Conservation (phyloP, 164 flowering plant species). For the Stephania japonica region DNA sequence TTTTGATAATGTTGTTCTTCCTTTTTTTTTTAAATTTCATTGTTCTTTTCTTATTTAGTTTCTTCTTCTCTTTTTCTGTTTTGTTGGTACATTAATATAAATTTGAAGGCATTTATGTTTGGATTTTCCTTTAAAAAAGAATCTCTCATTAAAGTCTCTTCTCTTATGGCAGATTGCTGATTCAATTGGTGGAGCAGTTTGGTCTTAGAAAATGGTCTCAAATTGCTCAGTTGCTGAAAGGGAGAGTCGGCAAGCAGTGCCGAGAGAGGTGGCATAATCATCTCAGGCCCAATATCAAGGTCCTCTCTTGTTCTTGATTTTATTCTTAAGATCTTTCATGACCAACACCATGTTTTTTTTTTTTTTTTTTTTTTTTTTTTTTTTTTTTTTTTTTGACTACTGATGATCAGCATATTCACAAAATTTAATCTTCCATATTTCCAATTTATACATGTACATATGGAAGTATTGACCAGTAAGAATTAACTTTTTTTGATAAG, state of each 20-base stretch:
- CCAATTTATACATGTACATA: not conserved
- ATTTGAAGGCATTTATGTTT: not conserved
- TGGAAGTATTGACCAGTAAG: not conserved
- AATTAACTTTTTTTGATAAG: too few relatives aligned
- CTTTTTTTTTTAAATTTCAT: not conserved
- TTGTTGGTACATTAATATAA: not conserved
- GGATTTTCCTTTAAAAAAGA: slow-evolving; percentile 1
- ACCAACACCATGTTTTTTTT: not conserved
- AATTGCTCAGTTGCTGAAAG: slow-evolving; percentile 36
- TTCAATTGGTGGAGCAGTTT: slow-evolving; percentile 31
- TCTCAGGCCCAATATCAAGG: slow-evolving; percentile 47
- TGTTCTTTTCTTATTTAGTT: not conserved
- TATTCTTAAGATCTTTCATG: not conserved
- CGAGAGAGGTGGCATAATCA: slow-evolving; percentile 58
- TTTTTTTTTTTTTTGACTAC: not conserved
- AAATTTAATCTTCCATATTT: not conserved
- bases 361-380: too few relatives aligned
- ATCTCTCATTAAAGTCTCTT: not conserved
- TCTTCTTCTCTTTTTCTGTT: not conserved
- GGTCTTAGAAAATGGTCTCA: slow-evolving; percentile 43
- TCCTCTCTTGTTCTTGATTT: slow-evolving; percentile 3
- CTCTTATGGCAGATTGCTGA: slow-evolving; percentile 32
- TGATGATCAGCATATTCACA: not conserved
- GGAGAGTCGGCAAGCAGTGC: slow-evolving; percentile 48
- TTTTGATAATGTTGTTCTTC: not conserved